A percentile compares a stretch with the other conserved stretches of the same genome.
These are phyloP conservation scores for Spiraea crenata DNA, from an alignment of 331 rosid genomes.

Conservation along the genomic window DNA sequence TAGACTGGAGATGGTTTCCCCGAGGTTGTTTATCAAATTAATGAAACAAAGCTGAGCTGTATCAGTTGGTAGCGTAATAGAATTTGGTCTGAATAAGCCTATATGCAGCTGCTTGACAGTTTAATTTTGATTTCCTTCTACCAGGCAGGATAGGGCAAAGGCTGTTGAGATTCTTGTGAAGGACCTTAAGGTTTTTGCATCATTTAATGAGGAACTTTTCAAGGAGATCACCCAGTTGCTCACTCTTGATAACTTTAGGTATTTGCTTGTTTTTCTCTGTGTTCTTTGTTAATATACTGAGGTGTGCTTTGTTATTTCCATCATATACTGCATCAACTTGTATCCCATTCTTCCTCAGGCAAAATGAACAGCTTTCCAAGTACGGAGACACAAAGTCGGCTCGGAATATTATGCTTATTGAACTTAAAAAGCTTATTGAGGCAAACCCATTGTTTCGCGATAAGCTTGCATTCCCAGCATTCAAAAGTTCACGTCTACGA, in stretches of 20 bases:
- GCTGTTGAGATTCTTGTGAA: constrained; percentile 49
- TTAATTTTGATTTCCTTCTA: constrained; percentile 1
- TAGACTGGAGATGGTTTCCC: neutral
- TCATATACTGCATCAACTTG: neutral
- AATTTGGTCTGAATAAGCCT: neutral
- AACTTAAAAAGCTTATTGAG: constrained; percentile 47
- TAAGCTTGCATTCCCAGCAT: constrained; percentile 40
- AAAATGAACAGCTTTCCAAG: constrained; percentile 51
- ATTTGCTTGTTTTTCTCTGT: neutral
- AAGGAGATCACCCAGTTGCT: constrained; percentile 51
- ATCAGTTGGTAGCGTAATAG: neutral
- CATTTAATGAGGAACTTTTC: constrained; percentile 48
- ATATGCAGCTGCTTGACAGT: neutral
- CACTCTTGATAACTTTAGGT: constrained; percentile 50
- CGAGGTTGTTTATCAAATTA: neutral
- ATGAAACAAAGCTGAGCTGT: neutral
- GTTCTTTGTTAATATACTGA: neutral
- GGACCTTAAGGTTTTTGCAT: constrained; percentile 48
- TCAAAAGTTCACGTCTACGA: constrained; percentile 48
- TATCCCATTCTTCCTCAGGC: constrained; percentile 29
- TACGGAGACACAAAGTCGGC: constrained; percentile 49
- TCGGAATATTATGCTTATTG: constrained; percentile 44
- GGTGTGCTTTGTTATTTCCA: neutral
- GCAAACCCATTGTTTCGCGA: constrained; percentile 49
- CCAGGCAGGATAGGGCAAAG: constrained; percentile 50